Evolutionary conservation across 1,284 basidiomycete genomes (phyloP).

Genomic region (Rugosomyces carneus): DNA sequence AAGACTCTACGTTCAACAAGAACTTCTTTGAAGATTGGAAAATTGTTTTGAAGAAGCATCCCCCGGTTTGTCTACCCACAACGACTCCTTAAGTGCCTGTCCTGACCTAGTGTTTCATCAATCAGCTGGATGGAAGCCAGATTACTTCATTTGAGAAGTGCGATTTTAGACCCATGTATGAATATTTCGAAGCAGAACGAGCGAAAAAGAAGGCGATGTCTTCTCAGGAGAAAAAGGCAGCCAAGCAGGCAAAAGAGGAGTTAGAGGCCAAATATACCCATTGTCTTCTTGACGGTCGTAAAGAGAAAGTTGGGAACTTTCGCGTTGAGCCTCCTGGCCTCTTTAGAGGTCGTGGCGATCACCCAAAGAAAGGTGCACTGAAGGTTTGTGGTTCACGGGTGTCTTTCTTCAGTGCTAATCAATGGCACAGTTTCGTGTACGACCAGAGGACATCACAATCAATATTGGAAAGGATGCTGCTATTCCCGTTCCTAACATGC

Average conservation of each 20-base stretch:
- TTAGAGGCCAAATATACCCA: constrained; percentile 81
- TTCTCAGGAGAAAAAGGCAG: constrained; percentile 81
- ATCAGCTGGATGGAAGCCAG: constrained; percentile 65
- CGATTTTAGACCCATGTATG: constrained; percentile 94
- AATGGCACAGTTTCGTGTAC: constrained; percentile 64
- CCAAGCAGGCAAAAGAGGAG: constrained; percentile 82
- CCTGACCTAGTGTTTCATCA: constrained; percentile 9
- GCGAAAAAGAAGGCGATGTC: constrained; percentile 90
- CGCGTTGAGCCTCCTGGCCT: constrained; percentile 96
- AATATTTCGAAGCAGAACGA: constrained; percentile 88
- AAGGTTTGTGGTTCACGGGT: constrained; percentile 54
- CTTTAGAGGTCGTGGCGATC: constrained; percentile 96
- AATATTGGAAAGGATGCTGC: constrained; percentile 80
- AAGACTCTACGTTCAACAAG: constrained; percentile 85
- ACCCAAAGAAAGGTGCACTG: constrained; percentile 94
- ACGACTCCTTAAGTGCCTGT: constrained; percentile 2
- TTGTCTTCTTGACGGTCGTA: constrained; percentile 89
- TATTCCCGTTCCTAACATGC: constrained; percentile 80
- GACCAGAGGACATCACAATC: constrained; percentile 90
- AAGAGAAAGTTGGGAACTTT: constrained; percentile 98
- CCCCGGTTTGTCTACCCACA: constrained; percentile 62
- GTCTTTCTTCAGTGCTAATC: not conserved
- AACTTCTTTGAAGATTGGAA: constrained; percentile 97
- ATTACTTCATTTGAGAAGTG: constrained; percentile 79
- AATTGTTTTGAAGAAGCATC: constrained; percentile 71